Base-by-base conservation (phyloP, 2,329 filamentous ascomycete species). In the Talaromyces marneffei region DNA sequence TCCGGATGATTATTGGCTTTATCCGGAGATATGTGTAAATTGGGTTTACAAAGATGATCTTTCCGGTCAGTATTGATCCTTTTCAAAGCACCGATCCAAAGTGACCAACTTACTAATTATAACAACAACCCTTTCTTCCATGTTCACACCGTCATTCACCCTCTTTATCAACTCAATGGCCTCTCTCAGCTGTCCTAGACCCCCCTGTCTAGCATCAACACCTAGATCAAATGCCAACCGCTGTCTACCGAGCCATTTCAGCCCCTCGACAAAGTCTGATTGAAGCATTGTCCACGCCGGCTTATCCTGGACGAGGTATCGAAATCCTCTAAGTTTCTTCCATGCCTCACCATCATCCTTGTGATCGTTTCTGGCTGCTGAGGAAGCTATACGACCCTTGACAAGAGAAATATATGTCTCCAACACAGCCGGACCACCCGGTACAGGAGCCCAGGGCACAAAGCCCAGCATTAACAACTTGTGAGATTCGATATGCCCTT, bases 21-120 rank as follows among this genome's bases (percentile, higher is more conserved):
- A 65, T 37, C 74, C 79, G 64, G 65, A 66, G 66, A 57, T 14
- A 89, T 80, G 33, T 81, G 81, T 29, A 95, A 79, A 72, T 93
- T 86, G 1, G 92, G 92, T 77, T 96, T 96, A 82, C 91, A 92
- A 67, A 96, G 83, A 76, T 97, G 92, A 74, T 96, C 90, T 92
- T 65, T 20, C n/a, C 27, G 2, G 27, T 52, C 48, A 52, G 48
- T 35, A 33, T 23, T 10, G n/a, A n/a, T n/a, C 1, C 4, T 2
- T 16, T 10, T 12, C 1, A 9, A 50, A 18, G n/a, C n/a, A 3
- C 31, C 18, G 7, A 14, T 55, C 55, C 14, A 39, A 54, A 60
- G 14, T 56, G 46, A n/a, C 4, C 52, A 66, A 68, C 69, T 62
- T 68, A 70, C 89, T 91, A 66, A 95, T 77, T 57, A 95, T 80